phyloP scores from a whole-genome alignment of 371 early-diverging fungal genomes.

The Mucor velutinosus region DNA sequence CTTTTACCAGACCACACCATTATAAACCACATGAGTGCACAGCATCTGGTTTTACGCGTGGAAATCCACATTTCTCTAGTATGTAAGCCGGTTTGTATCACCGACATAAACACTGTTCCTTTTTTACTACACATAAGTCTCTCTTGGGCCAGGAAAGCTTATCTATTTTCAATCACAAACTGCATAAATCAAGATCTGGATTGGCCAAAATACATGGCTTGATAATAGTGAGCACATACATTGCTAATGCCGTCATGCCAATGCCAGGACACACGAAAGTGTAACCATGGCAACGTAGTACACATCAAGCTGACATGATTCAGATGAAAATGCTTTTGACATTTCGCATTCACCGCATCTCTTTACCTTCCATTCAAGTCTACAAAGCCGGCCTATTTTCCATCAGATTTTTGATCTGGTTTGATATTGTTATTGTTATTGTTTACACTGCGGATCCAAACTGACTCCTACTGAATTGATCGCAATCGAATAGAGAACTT shows the following conservation, averaged over 20 bases:
- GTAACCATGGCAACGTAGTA: neutral
- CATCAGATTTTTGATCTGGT: neutral
- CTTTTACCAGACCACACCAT: neutral
- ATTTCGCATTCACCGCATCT: neutral
- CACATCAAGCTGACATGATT: neutral
- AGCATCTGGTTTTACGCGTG: constrained; percentile 4
- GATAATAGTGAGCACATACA: neutral
- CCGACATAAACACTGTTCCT: constrained; percentile 2
- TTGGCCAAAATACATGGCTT: neutral
- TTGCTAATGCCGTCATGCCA: neutral
- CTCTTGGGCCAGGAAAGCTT: neutral
- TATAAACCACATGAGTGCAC: constrained; percentile 1
- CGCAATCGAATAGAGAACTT: neutral
- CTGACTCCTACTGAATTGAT: neutral
- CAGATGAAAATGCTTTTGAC: neutral
- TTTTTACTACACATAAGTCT: neutral
- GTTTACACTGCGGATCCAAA: neutral
- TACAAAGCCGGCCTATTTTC: neutral
- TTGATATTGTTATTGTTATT: neutral
- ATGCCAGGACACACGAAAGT: neutral
- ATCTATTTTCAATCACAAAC: neutral
- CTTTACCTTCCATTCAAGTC: neutral
- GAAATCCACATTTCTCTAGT: neutral
- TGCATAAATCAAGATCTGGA: neutral
- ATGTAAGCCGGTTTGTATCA: neutral